phyloP scores from a whole-genome alignment of 2,329 filamentous ascomycete genomes.

The Aspergillus bombycis region DNA sequence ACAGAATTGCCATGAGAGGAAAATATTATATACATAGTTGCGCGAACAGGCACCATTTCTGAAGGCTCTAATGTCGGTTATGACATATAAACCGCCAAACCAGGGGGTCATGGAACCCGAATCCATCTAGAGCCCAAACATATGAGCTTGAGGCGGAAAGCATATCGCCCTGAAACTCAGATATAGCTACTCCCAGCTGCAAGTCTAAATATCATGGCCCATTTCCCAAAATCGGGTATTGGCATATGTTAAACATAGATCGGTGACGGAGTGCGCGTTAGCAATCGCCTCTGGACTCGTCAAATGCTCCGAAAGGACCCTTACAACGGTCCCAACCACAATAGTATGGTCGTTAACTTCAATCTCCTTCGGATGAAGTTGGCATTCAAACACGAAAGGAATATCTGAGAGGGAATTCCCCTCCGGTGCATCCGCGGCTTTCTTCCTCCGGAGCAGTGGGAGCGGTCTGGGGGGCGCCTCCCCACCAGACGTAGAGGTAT shows the following conservation, averaged over 20 bases:
- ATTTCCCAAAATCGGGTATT: conserved; percentile 49
- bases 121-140: neutral
- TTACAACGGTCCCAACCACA: conserved; percentile 42
- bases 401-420: conserved; percentile 30
- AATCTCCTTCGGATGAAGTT: conserved; percentile 38
- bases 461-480: conserved; percentile 20
- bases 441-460: conserved; percentile 31
- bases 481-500: conserved; percentile 4
- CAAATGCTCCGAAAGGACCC: conserved; percentile 25
- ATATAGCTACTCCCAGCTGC: neutral
- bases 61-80: too few relatives aligned
- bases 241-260: conserved; percentile 46
- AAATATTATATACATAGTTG: neutral
- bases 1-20: neutral
- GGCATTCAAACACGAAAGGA: conserved; percentile 46
- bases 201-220: conserved; percentile 33
- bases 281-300: conserved; percentile 1
- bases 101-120: neutral
- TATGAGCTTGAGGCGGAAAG: neutral
- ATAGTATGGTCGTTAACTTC: conserved; percentile 46
- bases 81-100: neutral
- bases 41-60: neutral
- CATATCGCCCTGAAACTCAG: neutral
- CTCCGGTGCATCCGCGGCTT: neutral
- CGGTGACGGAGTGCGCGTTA: conserved; percentile 9